These are phyloP conservation scores for Chloris gayana DNA, from an alignment of 176 grass and related monocot species.

Conservation along the genomic window DNA sequence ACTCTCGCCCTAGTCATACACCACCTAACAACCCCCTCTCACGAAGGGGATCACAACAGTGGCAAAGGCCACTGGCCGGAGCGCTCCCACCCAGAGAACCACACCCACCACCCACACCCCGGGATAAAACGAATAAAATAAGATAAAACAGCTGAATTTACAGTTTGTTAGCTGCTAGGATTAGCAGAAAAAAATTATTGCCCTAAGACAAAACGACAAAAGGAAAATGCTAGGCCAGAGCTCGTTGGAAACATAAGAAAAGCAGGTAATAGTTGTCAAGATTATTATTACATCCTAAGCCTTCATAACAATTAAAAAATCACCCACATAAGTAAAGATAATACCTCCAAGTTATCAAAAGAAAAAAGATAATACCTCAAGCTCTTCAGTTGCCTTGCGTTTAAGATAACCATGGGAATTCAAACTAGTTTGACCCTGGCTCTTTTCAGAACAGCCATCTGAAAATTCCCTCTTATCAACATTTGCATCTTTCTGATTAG, in stretches of 20 bases:
- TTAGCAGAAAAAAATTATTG: background rate
- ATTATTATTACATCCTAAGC: background rate
- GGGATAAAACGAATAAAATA: background rate
- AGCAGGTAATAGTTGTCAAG: background rate
- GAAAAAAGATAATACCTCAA: constrained; percentile 64
- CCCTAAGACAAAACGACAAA: background rate
- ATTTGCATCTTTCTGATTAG: constrained; percentile 34
- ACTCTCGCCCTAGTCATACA: background rate
- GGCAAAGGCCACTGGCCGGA: no score
- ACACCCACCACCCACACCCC: no score
- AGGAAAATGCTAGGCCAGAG: background rate
- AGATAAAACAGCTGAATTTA: background rate
- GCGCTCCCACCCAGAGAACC: no score
- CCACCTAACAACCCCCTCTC: background rate
- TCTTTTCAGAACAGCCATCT: constrained; percentile 36
- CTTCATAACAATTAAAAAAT: background rate
- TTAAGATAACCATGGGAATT: constrained; percentile 35
- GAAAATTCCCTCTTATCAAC: constrained; percentile 12
- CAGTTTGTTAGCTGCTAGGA: background rate
- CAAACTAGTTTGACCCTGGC: constrained; percentile 36
- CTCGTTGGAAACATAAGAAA: background rate
- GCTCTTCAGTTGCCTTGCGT: constrained; percentile 63
- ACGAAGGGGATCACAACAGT: background rate
- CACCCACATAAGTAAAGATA: constrained; percentile 19
- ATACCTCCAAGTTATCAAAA: no score